phyloP scores from a whole-genome alignment of 2,329 filamentous ascomycete genomes.

The Curvularia sp. region DNA sequence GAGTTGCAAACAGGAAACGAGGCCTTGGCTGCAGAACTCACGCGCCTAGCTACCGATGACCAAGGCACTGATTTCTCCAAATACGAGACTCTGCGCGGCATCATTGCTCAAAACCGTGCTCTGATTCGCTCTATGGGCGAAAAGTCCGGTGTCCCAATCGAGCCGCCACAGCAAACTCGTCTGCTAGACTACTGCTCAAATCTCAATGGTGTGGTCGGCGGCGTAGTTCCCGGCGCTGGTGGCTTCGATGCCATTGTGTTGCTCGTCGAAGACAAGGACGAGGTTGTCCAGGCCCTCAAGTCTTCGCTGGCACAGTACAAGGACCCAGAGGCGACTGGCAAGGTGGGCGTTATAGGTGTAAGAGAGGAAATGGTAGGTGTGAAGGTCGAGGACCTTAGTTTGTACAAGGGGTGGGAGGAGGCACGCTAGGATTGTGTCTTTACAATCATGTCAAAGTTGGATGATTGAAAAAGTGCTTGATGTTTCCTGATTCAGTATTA shows the following conservation, averaged over 20 bases:
- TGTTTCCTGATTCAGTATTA: constrained; percentile 2
- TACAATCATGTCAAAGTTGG: neutral
- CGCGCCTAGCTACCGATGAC: constrained; percentile 55
- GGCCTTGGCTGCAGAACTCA: constrained; percentile 69
- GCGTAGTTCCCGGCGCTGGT: constrained; percentile 91
- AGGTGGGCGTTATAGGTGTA: constrained; percentile 72
- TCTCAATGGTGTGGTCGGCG: constrained; percentile 83
- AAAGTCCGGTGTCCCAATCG: constrained; percentile 80
- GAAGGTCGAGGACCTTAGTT: constrained; percentile 47
- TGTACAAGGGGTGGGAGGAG: constrained; percentile 52
- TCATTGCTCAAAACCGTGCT: constrained; percentile 60
- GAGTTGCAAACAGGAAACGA: constrained; percentile 78
- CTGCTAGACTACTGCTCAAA: constrained; percentile 76
- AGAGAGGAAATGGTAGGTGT: constrained; percentile 76
- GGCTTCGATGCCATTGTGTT: constrained; percentile 90
- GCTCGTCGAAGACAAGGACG: constrained; percentile 74
- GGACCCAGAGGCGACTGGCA: constrained; percentile 50
- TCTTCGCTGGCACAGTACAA: constrained; percentile 72
- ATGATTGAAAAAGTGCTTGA: neutral
- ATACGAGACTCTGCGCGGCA: constrained; percentile 59
- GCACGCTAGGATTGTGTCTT: constrained; percentile 1
- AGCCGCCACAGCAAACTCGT: constrained; percentile 83
- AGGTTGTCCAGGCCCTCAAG: constrained; percentile 66
- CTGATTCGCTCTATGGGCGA: constrained; percentile 79
- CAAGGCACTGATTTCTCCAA: constrained; percentile 50